Evolutionary conservation across 2,329 filamentous ascomycete genomes (phyloP), one percentile per base, ranked within the genome.

Genomic region (Trichoderma cornu-damae): DNA sequence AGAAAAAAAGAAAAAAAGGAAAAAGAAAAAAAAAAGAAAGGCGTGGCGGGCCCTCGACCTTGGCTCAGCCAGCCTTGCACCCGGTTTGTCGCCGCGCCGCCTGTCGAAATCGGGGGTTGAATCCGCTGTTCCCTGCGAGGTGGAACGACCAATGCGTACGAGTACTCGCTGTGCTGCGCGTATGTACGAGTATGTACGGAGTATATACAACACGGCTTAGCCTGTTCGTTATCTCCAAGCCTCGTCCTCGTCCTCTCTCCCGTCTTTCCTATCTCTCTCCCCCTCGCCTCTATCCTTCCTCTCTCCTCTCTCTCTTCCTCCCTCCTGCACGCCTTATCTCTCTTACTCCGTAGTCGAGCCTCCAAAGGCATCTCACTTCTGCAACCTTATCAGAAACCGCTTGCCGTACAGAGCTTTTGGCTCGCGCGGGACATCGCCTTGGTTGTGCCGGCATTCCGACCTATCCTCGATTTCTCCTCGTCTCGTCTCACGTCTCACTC

Each of bases 381-480:
- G 57, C 57, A 58, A 58, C 48, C 57, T 58, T 58, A 58, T 58
- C 57, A 57, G 9, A 24, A 22, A n/a, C n/a, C 35, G 24, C 34
- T 24, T 34, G 26, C 56, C 42, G 48, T 26, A 34, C n/a, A n/a
- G n/a, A n/a, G 28, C 42, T 54, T n/a, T 38, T 32, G 46, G 34
- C 57, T 58, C 42, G 22, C 48, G 32, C 49, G 43, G 57, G 50
- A 48, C 57, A 26, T 58, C 56, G 57, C 57, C 52, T 42, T 47
- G 24, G 16, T 20, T 48, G 48, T 58, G 57, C 57, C 57, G 57
- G 49, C 42, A 58, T 58, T 49, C 40, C 34, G 38, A 32, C 30
- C 9, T 38, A 20, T 55, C 52, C 30, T 46, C 20, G 22, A 44
- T n/a, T 34, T 46, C 50, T 37, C 40, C 20, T 54, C 46, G 37